Percentiles rank a stretch among this genome's conserved stretches.
These are phyloP conservation scores for Phialophora chinensis DNA, from an alignment of 2,329 filamentous ascomycete species.

Conservation along the genomic window DNA sequence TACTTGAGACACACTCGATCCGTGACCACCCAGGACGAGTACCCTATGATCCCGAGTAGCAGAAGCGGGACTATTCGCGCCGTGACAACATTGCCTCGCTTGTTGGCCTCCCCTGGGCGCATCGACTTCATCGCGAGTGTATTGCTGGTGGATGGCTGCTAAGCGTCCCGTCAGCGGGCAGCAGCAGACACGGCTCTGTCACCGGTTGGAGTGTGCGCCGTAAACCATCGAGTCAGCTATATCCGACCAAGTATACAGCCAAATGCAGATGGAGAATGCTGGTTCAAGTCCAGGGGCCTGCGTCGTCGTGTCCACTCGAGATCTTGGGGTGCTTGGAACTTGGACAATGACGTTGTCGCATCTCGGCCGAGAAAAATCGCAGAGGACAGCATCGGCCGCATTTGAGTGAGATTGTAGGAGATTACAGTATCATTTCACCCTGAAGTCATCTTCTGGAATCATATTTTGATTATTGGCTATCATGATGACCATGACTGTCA, in stretches of 20 bases:
- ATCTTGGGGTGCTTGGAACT: not conserved
- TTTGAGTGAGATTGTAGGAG: not conserved
- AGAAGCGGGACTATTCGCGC: slow-evolving; percentile 73
- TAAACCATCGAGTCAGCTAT: slow-evolving; percentile 8
- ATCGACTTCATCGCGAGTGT: slow-evolving; percentile 25
- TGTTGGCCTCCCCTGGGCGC: slow-evolving; percentile 32
- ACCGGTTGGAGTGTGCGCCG: not conserved
- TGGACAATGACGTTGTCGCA: not conserved
- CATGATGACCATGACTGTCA: not conserved
- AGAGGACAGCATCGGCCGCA: not conserved
- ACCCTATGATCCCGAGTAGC: slow-evolving; percentile 69
- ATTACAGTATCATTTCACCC: not conserved
- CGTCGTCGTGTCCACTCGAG: not conserved
- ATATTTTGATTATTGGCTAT: not conserved
- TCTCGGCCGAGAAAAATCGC: not conserved
- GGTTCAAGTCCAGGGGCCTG: not conserved
- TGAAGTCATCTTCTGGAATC: not conserved
- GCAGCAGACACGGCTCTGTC: slow-evolving; percentile 9
- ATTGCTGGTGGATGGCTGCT: not conserved
- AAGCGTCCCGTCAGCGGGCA: not conserved
- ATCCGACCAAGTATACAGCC: not conserved
- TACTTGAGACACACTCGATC: slow-evolving; percentile 73
- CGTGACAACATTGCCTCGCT: slow-evolving; percentile 58
- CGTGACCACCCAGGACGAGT: slow-evolving; percentile 74
- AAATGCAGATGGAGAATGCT: not conserved